Evolutionary conservation across 805 yeast genomes (phyloP), one percentile per base, ranked within the genome.

Genomic region (Kluyveromyces nonfermentans): DNA sequence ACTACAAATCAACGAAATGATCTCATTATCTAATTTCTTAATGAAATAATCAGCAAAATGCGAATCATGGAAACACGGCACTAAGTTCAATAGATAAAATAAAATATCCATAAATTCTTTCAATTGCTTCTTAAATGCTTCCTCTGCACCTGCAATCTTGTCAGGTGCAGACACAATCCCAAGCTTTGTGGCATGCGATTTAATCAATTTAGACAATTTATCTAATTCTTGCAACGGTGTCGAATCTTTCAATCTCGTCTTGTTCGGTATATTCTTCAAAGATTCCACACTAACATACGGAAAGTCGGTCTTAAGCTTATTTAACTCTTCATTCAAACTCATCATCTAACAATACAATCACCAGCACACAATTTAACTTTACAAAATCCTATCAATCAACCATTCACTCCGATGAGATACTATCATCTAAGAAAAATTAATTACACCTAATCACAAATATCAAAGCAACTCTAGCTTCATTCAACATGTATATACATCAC

Each of bases 131-230:
- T 54, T 55, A 36, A 47, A 55, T 5, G 55, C 50, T 1, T 17
- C 40, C 12, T 42, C 21, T 33, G 53, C 52, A 8, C 49, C 50
- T 25, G 53, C 51, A 9, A 40, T 16, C 28, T 50, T 55, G 7
- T 51, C 56, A 17, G 61, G 60, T 17, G 57, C 49, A 22, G 53
- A 48, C 7, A 63, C 41, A 17, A 63, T 57, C 32, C 67, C 68
- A 8, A 85, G 67, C 57, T 85, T 85, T 2, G 95, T 86, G 2
- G 82, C 70, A 57, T 85, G 88, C 1, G 95, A 88, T 59, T 72
- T 79, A 7, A 82, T 68, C 33, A 86, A 64, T 45, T 74, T 70
- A 16, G 77, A 59, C 6, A 84, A 54, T 56, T 86, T 87, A 5
- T 56, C 60, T 14, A 85, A 53, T 52, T 86, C 95, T 5, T 47